Conservation (phyloP, 768 basidiomycete genomes). For the Hebeloma cylindrosporum region DNA sequence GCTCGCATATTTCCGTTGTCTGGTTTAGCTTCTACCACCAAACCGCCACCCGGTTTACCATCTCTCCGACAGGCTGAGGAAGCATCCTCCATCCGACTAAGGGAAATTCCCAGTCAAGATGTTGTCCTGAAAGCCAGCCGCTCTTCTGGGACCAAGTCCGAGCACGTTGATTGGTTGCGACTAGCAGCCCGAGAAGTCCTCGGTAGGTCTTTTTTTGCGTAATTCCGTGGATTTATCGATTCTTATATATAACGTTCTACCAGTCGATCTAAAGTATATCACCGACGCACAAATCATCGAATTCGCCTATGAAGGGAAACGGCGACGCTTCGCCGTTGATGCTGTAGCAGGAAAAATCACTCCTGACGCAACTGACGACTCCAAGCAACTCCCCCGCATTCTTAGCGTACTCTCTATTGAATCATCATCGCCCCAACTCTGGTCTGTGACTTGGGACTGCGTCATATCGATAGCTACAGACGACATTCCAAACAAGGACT, state of each 20-base stretch:
- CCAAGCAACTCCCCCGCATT: constrained; percentile 36
- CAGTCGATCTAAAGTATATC: constrained; percentile 75
- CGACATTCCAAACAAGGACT: constrained; percentile 21
- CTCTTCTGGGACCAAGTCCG: constrained; percentile 19
- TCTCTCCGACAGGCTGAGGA: constrained; percentile 49
- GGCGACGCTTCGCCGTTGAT: constrained; percentile 56
- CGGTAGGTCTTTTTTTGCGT: constrained; percentile 41
- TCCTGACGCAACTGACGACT: constrained; percentile 17
- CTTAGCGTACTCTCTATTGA: constrained; percentile 48
- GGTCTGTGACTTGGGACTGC: constrained; percentile 72
- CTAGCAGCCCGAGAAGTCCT: constrained; percentile 66
- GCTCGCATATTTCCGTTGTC: constrained; percentile 52
- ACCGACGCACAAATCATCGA: constrained; percentile 60
- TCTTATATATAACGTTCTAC: constrained; percentile 10
- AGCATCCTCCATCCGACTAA: constrained; percentile 52
- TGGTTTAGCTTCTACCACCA: constrained; percentile 31
- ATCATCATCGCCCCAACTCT: constrained; percentile 43
- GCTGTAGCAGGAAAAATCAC: constrained; percentile 38
- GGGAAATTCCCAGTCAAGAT: constrained; percentile 39
- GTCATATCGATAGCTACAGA: constrained; percentile 44
- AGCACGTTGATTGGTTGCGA: constrained; percentile 64
- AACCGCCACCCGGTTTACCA: constrained; percentile 45
- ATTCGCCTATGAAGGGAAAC: constrained; percentile 59
- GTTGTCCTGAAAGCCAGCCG: constrained; percentile 6
- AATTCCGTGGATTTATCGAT: constrained; percentile 11